A percentile compares a stretch with the other conserved stretches of the same genome.
These are phyloP conservation scores for Wallemia hederae DNA, from an alignment of 1,284 basidiomycete genomes.

Conservation along the genomic window DNA sequence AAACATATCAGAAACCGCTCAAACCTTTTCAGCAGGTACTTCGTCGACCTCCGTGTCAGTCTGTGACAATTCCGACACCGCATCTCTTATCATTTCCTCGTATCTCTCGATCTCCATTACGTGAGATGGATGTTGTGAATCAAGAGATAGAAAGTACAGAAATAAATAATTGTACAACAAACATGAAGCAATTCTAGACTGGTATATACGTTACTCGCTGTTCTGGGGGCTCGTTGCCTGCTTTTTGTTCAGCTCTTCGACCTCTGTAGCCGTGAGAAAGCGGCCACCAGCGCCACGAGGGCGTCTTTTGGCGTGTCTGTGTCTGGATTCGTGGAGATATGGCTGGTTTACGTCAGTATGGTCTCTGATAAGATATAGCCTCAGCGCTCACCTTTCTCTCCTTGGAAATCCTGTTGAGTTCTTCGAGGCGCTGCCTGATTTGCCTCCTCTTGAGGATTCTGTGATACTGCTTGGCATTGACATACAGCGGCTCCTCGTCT, in stretches of 20 bases:
- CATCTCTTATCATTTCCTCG: neutral
- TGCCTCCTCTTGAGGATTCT: slow-evolving; percentile 75
- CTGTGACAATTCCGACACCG: neutral
- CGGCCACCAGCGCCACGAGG: slow-evolving; percentile 86
- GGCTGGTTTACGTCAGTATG: slow-evolving; percentile 26
- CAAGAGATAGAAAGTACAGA: neutral
- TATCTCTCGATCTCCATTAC: neutral
- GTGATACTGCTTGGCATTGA: slow-evolving; percentile 92
- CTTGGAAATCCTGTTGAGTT: slow-evolving; percentile 62
- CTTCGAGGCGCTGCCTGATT: slow-evolving; percentile 61
- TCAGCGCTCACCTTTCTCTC: slow-evolving; percentile 47
- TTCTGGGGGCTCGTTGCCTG: slow-evolving; percentile 10
- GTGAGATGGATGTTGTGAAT: neutral
- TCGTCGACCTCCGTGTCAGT: neutral
- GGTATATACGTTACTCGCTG: neutral
- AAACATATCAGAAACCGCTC: neutral
- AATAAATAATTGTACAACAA: neutral
- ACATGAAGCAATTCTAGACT: neutral
- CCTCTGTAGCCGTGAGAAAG: slow-evolving; percentile 83
- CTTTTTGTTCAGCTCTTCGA: slow-evolving; percentile 21
- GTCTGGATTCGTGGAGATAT: slow-evolving; percentile 84
- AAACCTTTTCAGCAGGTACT: neutral
- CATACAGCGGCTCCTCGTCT: slow-evolving; percentile 83
- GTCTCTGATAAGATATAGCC: neutral
- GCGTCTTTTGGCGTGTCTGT: slow-evolving; percentile 89